Base-by-base conservation (phyloP, 2,329 filamentous ascomycete genomes). In the Bipolaris cookei region DNA sequence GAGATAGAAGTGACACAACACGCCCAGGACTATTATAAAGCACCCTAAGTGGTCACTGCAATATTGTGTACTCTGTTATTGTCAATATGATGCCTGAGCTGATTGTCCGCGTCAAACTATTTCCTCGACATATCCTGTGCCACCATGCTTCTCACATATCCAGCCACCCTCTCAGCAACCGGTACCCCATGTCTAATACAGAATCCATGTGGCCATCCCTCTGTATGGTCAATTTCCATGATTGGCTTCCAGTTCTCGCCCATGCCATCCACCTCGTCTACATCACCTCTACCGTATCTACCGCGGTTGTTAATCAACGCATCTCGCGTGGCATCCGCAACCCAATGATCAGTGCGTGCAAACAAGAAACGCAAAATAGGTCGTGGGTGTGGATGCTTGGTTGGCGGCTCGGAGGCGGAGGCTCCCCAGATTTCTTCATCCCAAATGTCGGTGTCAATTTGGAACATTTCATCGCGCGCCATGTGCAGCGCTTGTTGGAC, bases 341-440 rank as follows among this genome's bases (percentile, higher is more conserved):
- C 83, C 86, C 86, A 88, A 65, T 86, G 84, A 66, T 88, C 86
- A 45, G 82, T 75, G 34, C 81, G 75, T 1, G 83, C 85, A 70
- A 86, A 88, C 62, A 86, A 82, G 66, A 88, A 86, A 49, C 81
- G 80, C 39, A 88, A 59, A 48, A 79, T 80, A 3, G 81, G 75
- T 1, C 79, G 70, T 6, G 77, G 68, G 43, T 77, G 67, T 14
- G 67, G 62, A 38, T 72, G 64, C 30, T 57, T 35, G 6, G 66
- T 56, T 32, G 62, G 32, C 4, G 62, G 60, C 41, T 54, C 58
- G 4, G 51, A 56, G 43, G 70, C 60, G 1, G 76, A 73, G 18
- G 80, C 77, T 1, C 84, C 85, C 86, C 86, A 88, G 38, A 88
- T 76, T 56, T 86, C 83, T 53, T 82, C 80, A 18, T 80, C 80